Evolutionary conservation across 176 grass and related monocot genomes (phyloP).

Genomic region (Calamus simplicifolius): DNA sequence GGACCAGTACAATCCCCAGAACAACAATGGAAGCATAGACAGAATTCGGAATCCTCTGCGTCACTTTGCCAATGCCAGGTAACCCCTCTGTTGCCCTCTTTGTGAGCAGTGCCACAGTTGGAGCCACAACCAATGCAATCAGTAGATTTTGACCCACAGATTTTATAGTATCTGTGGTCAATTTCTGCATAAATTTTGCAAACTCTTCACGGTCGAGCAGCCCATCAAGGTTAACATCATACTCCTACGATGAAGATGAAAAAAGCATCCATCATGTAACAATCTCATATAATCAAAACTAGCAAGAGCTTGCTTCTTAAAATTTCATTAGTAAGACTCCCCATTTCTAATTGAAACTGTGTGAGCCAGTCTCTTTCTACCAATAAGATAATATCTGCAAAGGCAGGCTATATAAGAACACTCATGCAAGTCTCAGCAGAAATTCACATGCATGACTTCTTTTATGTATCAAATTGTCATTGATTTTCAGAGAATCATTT

Average conservation of each 20-base stretch:
- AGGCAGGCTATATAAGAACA: too few relatives aligned
- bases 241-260: slow-evolving; percentile 33
- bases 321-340: too few relatives aligned
- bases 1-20: slow-evolving; percentile 55
- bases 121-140: slow-evolving; percentile 60
- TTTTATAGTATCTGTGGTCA: slow-evolving; percentile 58
- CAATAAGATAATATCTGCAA: too few relatives aligned
- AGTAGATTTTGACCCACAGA: slow-evolving; percentile 56
- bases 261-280: too few relatives aligned
- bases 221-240: slow-evolving; percentile 64
- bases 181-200: slow-evolving; percentile 74
- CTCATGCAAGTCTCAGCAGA: too few relatives aligned
- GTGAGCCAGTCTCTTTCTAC: too few relatives aligned
- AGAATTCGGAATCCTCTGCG: slow-evolving; percentile 64
- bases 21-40: slow-evolving; percentile 72
- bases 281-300: too few relatives aligned
- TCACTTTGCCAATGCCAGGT: slow-evolving; percentile 63
- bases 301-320: too few relatives aligned
- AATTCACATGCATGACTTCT: too few relatives aligned
- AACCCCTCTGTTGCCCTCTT: slow-evolving; percentile 83
- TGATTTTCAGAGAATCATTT: too few relatives aligned
- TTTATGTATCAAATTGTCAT: too few relatives aligned
- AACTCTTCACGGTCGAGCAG: slow-evolving; percentile 89
- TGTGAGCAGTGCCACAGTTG: slow-evolving; percentile 61
- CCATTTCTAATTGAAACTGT: too few relatives aligned